A percentile compares a stretch with the other conserved stretches of the same genome.
Conservation (phyloP, 768 basidiomycete species). For the Clathrus columnatus region DNA sequence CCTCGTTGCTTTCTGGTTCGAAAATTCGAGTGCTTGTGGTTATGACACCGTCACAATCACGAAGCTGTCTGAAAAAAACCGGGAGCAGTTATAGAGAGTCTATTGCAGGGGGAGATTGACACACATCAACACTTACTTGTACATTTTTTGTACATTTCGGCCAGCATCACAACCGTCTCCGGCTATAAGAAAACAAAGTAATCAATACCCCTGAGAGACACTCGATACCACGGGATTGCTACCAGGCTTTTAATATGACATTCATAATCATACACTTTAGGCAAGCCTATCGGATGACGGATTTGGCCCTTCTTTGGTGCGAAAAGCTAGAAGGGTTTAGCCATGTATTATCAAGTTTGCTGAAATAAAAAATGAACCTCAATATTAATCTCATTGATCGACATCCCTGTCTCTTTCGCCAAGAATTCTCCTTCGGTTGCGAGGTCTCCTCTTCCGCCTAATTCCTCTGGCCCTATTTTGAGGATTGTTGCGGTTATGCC, state of each 20-base stretch:
- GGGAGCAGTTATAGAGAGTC: too few relatives aligned
- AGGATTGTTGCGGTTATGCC: too few relatives aligned
- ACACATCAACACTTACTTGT: neutral
- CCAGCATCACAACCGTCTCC: neutral
- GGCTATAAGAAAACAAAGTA: too few relatives aligned
- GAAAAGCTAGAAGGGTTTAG: neutral
- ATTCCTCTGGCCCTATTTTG: too few relatives aligned
- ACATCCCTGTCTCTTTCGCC: neutral
- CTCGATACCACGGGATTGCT: neutral
- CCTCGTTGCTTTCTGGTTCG: neutral
- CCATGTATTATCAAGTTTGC: neutral
- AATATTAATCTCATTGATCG: neutral
- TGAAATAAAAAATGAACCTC: neutral
- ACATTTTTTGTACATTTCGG: neutral
- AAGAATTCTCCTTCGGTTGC: too few relatives aligned
- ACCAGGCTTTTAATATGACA: neutral
- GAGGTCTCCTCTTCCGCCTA: too few relatives aligned
- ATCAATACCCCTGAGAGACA: neutral
- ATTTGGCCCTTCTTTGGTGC: neutral
- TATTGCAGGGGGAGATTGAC: neutral
- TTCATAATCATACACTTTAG: neutral
- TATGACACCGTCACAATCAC: neutral
- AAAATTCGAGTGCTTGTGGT: neutral
- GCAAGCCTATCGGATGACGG: neutral
- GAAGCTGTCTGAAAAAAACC: neutral